Evolutionary conservation across 1,284 basidiomycete species (phyloP).

Genomic region (Dichomitus squalens): DNA sequence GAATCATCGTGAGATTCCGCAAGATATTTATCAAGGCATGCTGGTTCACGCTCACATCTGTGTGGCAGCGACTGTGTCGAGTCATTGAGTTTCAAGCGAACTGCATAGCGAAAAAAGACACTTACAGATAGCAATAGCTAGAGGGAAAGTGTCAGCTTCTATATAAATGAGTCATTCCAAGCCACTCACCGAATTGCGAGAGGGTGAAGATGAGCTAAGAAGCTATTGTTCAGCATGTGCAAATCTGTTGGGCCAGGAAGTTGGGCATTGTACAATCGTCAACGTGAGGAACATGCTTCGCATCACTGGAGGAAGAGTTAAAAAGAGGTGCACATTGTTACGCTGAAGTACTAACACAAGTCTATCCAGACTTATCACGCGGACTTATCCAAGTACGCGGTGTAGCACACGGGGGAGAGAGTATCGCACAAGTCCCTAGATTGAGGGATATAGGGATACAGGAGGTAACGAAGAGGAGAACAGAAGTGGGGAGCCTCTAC

Average conservation of each 20-base stretch:
- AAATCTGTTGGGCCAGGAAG: neutral
- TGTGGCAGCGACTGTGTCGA: neutral
- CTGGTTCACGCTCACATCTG: constrained; percentile 1
- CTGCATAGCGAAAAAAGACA: neutral
- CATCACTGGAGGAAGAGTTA: constrained; percentile 1
- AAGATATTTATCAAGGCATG: neutral
- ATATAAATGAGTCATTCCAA: neutral
- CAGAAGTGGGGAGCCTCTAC: no score
- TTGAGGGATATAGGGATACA: neutral
- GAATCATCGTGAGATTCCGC: neutral
- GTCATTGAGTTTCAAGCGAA: neutral
- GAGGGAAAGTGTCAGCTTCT: neutral
- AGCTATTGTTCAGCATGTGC: neutral
- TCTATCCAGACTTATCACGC: no score
- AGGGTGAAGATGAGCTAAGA: constrained; percentile 3
- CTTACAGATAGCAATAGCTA: neutral
- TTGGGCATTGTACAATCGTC: neutral
- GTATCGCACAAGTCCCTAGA: no score
- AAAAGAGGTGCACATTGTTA: no score
- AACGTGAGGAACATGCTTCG: constrained; percentile 1
- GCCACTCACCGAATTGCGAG: constrained; percentile 12
- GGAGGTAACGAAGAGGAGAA: no score
- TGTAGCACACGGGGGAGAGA: no score
- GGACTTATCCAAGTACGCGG: no score
- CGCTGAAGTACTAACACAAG: no score